Base-by-base conservation (phyloP, 768 basidiomycete species). In the Boletus huronensis region DNA sequence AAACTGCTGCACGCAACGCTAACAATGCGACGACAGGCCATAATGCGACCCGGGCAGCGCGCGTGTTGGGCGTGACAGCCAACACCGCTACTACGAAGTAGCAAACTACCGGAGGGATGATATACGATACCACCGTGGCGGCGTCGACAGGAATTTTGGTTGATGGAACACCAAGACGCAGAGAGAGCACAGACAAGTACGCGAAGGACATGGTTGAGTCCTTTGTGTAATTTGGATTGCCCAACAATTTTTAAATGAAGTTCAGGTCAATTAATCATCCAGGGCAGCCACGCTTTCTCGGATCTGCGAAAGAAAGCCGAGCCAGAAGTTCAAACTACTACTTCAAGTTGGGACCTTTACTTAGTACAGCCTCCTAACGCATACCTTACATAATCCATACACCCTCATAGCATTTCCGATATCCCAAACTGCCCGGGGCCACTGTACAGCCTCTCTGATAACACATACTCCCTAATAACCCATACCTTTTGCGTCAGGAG, bases 31-130 rank as follows among this genome's bases (percentile, higher is more conserved):
- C 72, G 39, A 81, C 52, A 3, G 81, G 80, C 32, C 81, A 70
- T 25, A 83, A 53, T 3, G 75, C 77, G 44, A 81, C 55, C 28
- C 82, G 78, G 34, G 75, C 55, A 4, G 59, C 43, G 26, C 72
- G 72, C 0, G 82, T 82, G 16, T 71, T 64, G 0, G 80, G 79
- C 3, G 74, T 64, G 25, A 79, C 61, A 6, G 80, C 79, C 45
- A 85, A 75, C 39, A 78, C 60, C 10, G 82, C 82, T 16, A 76
- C 75, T 6, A 63, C 59, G 65, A 79, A 78, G 64, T 79, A 80
- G 58, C 73, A 73, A 29, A 78, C 40, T 0, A 78, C 31, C 5
- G 76, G 69, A n/a, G 79, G 79, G 19, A 78, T 58, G 45, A 81
- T 47, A 52, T 75, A 67, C 31, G 65, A 68, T 26, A 65, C 45